A percentile compares a stretch with the other conserved stretches of the same genome.
Evolutionary conservation across 2,329 filamentous ascomycete species (phyloP).

Genomic region (Calonectria multiphialidica): DNA sequence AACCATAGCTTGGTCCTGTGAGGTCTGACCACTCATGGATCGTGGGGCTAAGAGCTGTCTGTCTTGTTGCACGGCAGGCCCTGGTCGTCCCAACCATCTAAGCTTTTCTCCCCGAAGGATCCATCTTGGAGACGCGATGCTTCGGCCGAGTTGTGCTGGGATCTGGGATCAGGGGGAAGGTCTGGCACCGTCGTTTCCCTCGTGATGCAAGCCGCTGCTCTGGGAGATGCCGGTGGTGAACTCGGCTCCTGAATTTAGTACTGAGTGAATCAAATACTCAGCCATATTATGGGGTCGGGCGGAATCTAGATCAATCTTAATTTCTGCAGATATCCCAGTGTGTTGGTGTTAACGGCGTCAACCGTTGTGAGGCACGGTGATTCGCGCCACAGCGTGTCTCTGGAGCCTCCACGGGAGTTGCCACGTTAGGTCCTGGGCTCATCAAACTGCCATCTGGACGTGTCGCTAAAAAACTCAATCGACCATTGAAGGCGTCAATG

Average conservation of each 20-base stretch:
- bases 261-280: neutral
- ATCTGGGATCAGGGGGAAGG: neutral
- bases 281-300: neutral
- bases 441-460: slow-evolving; percentile 12
- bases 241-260: neutral
- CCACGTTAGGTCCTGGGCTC: slow-evolving; percentile 27
- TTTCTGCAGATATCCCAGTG: neutral
- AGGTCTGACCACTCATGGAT: slow-evolving; percentile 5
- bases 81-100: slow-evolving; percentile 6
- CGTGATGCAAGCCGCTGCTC: slow-evolving; percentile 5
- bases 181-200: neutral
- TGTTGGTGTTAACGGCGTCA: slow-evolving; percentile 19
- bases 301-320: slow-evolving; percentile 13
- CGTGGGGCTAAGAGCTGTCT: neutral
- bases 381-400: slow-evolving; percentile 24
- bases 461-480: slow-evolving; percentile 1
- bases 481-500: slow-evolving; percentile 19
- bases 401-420: slow-evolving; percentile 23
- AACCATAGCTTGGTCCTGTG: slow-evolving; percentile 10
- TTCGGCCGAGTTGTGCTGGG: slow-evolving; percentile 23
- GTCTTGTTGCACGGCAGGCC: neutral
- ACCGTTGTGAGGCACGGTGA: slow-evolving; percentile 20
- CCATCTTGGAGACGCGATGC: slow-evolving; percentile 6
- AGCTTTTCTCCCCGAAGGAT: slow-evolving; percentile 8
- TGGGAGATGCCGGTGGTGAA: neutral